Evolutionary conservation across 331 rosid genomes (phyloP).

Genomic region (Saraca asoca): DNA sequence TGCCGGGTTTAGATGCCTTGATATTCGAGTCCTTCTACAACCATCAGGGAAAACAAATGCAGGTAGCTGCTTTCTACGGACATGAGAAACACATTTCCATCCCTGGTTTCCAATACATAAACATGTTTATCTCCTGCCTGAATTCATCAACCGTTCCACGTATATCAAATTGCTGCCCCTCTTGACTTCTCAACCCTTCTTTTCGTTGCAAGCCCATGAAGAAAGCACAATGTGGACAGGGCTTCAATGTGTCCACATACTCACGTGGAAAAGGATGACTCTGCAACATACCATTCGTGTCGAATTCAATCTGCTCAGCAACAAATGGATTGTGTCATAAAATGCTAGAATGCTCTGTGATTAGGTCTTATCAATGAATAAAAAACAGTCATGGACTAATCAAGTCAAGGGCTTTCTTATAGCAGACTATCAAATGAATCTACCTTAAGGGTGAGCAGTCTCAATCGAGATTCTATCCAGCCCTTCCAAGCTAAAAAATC

Average conservation of each 20-base stretch:
- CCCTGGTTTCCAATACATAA: conserved; percentile 84
- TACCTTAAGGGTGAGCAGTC: conserved; percentile 93
- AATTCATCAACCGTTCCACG: conserved; percentile 97
- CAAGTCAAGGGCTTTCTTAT: conserved; percentile 7
- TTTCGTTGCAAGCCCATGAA: conserved; percentile 98
- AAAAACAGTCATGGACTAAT: conserved; percentile 22
- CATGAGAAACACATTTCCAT: conserved; percentile 96
- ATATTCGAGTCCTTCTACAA: conserved; percentile 60
- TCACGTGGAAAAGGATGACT: conserved; percentile 96
- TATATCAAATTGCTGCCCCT: conserved; percentile 95
- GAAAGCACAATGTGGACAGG: conserved; percentile 86
- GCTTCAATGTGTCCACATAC: conserved; percentile 68
- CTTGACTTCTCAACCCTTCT: conserved; percentile 93
- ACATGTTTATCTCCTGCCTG: conserved; percentile 79
- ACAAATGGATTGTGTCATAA: conserved; percentile 24
- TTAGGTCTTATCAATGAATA: conserved; percentile 16
- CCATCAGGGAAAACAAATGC: conserved; percentile 89
- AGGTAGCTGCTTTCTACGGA: conserved; percentile 95
- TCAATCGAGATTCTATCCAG: conserved; percentile 97
- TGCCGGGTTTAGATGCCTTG: conserved; percentile 51
- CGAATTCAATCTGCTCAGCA: conserved; percentile 84
- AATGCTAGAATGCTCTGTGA: conserved; percentile 1
- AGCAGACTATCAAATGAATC: conserved; percentile 28
- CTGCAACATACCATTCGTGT: conserved; percentile 88
- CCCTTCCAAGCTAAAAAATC: conserved; percentile 93